These are phyloP conservation scores for Neltuma alba DNA, from an alignment of 306 rosid genomes.

Conservation along the genomic window DNA sequence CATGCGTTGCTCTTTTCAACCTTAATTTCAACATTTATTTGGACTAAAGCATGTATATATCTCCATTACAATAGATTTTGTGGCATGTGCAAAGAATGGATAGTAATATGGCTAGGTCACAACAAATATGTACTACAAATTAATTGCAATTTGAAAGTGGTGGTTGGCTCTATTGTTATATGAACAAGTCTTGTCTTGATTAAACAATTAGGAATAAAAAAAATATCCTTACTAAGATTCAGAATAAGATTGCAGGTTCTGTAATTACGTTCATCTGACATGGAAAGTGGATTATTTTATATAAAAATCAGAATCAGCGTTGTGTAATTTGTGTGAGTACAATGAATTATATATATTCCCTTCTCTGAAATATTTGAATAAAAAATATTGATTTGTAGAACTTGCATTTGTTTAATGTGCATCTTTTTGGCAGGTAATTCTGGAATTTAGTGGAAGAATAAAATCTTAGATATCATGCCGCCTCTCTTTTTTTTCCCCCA, in stretches of 20 bases:
- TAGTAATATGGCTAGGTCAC: neutral
- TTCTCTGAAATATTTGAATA: neutral
- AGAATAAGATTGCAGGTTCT: neutral
- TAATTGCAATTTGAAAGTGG: neutral
- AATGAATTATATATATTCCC: neutral
- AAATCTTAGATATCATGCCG: neutral
- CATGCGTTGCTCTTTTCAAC: neutral
- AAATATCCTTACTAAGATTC: neutral
- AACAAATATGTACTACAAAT: neutral
- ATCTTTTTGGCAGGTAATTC: neutral
- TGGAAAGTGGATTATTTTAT: neutral
- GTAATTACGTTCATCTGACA: neutral
- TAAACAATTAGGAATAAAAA: neutral
- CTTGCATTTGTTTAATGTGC: neutral
- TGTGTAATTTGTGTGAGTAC: neutral
- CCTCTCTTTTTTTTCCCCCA: neutral
- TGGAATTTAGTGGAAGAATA: neutral
- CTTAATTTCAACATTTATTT: neutral
- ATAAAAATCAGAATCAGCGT: neutral
- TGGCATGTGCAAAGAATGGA: neutral
- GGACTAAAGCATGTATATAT: neutral
- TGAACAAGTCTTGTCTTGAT: neutral
- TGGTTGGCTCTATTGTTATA: too few relatives aligned
- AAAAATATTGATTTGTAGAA: neutral
- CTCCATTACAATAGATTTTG: neutral